Percentiles rank a stretch among this genome's conserved stretches.
Conservation (phyloP, 1,284 basidiomycete species). For the Moesziomyces antarcticus region DNA sequence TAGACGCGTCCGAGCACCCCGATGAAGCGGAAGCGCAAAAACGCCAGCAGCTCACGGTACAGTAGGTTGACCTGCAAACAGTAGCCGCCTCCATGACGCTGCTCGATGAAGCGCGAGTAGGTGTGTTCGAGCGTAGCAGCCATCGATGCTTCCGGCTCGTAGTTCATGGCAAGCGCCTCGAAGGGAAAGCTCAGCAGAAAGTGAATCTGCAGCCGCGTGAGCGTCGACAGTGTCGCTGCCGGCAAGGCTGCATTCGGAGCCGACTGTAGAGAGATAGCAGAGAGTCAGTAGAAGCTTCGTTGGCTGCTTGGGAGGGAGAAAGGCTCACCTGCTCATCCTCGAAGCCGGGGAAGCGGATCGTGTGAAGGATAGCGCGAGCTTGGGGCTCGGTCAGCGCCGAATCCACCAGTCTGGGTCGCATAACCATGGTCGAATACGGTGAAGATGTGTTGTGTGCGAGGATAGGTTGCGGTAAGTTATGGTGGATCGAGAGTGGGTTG, state of each 20-base stretch:
- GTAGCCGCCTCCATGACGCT: slow-evolving; percentile 31
- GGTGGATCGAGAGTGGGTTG: too few species aligned
- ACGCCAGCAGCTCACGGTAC: slow-evolving; percentile 30
- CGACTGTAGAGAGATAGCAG: neutral
- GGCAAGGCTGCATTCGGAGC: slow-evolving; percentile 11
- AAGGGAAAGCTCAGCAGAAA: slow-evolving; percentile 41
- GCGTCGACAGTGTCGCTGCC: slow-evolving; percentile 15
- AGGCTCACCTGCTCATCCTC: slow-evolving; percentile 6
- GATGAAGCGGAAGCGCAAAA: slow-evolving; percentile 18
- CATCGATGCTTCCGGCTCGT: slow-evolving; percentile 27
- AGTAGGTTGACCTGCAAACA: slow-evolving; percentile 42
- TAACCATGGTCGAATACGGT: slow-evolving; percentile 5
- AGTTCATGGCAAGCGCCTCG: slow-evolving; percentile 43
- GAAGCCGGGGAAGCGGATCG: slow-evolving; percentile 30
- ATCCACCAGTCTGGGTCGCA: slow-evolving; percentile 12
- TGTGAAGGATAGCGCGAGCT: slow-evolving; percentile 18
- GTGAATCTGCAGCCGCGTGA: slow-evolving; percentile 32
- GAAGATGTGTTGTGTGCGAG: neutral
- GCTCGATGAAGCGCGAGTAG: slow-evolving; percentile 18
- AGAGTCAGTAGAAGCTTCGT: neutral
- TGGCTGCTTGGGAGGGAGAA: neutral
- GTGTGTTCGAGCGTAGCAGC: slow-evolving; percentile 5
- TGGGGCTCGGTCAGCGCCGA: slow-evolving; percentile 25
- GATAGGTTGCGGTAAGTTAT: neutral
- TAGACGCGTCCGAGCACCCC: slow-evolving; percentile 31